Conservation (phyloP, 495 filamentous ascomycete species). For the Xylaria castorea region DNA sequence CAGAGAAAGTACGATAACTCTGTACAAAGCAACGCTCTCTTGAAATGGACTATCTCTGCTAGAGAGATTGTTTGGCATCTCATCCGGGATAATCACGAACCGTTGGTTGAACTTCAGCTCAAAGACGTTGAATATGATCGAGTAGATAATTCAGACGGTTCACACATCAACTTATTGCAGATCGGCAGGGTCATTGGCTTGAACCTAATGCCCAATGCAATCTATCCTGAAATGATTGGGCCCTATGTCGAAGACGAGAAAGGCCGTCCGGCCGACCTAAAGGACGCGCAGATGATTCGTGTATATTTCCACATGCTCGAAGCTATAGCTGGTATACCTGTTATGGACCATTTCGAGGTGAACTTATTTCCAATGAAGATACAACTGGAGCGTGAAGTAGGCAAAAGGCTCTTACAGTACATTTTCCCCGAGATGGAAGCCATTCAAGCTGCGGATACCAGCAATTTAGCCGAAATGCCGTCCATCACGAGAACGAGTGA, state of each 20-base stretch:
- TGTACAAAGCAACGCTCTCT: constrained; percentile 72
- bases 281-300: constrained; percentile 75
- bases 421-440: constrained; percentile 82
- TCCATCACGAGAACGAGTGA: constrained; percentile 82
- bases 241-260: constrained; percentile 77
- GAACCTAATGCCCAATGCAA: constrained; percentile 86
- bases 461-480: constrained; percentile 70
- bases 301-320: constrained; percentile 98
- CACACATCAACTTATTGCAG: constrained; percentile 89
- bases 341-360: constrained; percentile 97
- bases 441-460: constrained; percentile 55
- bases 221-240: constrained; percentile 94
- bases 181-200: constrained; percentile 82
- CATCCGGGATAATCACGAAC: constrained; percentile 81
- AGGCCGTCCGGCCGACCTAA: constrained; percentile 56
- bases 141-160: constrained; percentile 94
- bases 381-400: constrained; percentile 91
- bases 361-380: constrained; percentile 91
- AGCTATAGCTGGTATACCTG: constrained; percentile 95
- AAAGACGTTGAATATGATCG: constrained; percentile 89
- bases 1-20: constrained; percentile 83
- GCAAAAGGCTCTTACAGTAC: constrained; percentile 95
- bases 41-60: constrained; percentile 89
- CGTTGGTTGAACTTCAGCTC: constrained; percentile 92
- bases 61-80: constrained; percentile 97